A percentile compares a stretch with the other conserved stretches of the same genome.
Evolutionary conservation across 2,329 filamentous ascomycete genomes (phyloP).

Genomic region (Fusarium citri): DNA sequence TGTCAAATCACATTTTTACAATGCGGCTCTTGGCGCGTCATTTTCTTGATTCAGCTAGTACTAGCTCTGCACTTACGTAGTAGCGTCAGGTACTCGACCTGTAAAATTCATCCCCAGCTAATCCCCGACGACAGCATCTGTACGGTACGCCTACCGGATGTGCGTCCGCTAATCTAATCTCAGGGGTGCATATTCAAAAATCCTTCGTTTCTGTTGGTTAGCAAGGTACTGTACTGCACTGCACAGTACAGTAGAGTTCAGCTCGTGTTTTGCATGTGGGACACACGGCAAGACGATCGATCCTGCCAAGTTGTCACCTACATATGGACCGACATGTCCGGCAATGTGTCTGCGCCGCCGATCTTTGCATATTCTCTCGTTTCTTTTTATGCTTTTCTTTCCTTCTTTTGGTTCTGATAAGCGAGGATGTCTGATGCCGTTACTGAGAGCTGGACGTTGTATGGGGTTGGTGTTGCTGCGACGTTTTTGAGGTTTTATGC

Average conservation of each 20-base stretch:
- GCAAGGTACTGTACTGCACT: too few species aligned
- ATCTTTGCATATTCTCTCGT: constrained; percentile 1
- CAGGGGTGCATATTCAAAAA: constrained; percentile 2
- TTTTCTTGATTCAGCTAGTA: background rate
- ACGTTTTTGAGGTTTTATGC: constrained; percentile 49
- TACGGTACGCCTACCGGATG: background rate
- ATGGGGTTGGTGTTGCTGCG: constrained; percentile 42
- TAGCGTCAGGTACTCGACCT: constrained; percentile 12
- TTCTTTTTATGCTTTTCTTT: background rate
- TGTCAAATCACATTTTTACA: background rate
- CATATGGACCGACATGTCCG: constrained; percentile 9
- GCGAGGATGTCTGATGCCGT: constrained; percentile 26
- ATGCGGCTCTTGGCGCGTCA: constrained; percentile 6
- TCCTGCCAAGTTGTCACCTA: background rate
- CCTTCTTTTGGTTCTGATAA: constrained; percentile 1
- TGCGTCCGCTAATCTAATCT: background rate
- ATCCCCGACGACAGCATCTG: background rate
- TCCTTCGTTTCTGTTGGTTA: background rate
- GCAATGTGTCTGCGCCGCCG: background rate
- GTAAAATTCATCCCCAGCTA: constrained; percentile 4
- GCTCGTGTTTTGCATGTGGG: constrained; percentile 4
- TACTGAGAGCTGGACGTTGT: constrained; percentile 47
- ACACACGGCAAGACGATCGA: background rate
- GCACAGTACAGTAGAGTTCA: background rate
- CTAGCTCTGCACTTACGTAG: background rate